phyloP scores from a whole-genome alignment of 2,329 filamentous ascomycete genomes.

The Emmonsia crescens region DNA sequence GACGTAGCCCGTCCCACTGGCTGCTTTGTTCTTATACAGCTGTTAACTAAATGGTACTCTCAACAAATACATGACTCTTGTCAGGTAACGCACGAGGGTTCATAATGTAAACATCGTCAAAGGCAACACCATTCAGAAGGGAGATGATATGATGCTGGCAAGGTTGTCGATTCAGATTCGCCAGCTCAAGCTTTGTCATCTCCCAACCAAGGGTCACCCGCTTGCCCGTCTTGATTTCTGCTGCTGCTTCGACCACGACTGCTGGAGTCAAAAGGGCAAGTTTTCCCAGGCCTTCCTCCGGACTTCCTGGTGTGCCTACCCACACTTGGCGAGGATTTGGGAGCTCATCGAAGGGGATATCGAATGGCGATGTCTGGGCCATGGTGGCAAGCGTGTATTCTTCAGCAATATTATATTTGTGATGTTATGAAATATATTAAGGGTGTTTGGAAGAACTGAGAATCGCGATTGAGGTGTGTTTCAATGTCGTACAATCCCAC shows the following conservation, averaged over 20 bases:
- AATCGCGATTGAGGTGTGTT: background rate
- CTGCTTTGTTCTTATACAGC: slow-evolving; percentile 34
- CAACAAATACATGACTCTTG: background rate
- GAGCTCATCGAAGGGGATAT: slow-evolving; percentile 35
- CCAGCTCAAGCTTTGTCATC: slow-evolving; percentile 45
- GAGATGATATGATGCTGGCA: slow-evolving; percentile 42
- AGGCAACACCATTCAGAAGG: slow-evolving; percentile 37
- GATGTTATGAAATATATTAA: background rate
- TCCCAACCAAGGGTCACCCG: slow-evolving; percentile 47
- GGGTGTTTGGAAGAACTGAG: background rate
- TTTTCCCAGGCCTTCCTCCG: slow-evolving; percentile 44
- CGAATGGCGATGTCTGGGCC: slow-evolving; percentile 15
- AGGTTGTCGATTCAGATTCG: slow-evolving; percentile 43
- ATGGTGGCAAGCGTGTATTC: background rate
- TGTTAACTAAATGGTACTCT: slow-evolving; percentile 8
- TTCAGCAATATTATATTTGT: background rate
- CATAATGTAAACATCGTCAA: slow-evolving; percentile 42
- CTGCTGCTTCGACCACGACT: slow-evolving; percentile 40
- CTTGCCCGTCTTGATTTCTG: slow-evolving; percentile 42
- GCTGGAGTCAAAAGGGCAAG: slow-evolving; percentile 43
- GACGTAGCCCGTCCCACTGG: slow-evolving; percentile 43
- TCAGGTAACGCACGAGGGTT: slow-evolving; percentile 34
- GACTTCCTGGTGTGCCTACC: slow-evolving; percentile 35
- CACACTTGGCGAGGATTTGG: slow-evolving; percentile 41
- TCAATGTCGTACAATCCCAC: background rate